These are phyloP conservation scores for Suillus spraguei DNA, from an alignment of 768 basidiomycete genomes.

Conservation along the genomic window DNA sequence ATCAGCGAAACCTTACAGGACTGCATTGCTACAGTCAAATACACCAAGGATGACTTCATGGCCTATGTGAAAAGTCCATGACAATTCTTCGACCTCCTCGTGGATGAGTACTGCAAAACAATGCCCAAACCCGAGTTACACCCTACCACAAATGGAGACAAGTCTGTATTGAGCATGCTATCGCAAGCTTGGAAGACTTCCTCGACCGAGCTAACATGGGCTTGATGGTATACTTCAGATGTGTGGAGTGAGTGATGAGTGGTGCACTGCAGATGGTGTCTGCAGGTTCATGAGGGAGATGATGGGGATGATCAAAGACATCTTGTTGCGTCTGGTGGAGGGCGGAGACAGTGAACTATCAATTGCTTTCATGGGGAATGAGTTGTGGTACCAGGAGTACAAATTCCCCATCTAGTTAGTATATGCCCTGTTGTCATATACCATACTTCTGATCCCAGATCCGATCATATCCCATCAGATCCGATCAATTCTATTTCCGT, in stretches of 20 bases:
- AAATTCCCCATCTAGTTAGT: background rate
- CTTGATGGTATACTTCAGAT: background rate
- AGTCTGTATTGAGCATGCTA: too few species aligned
- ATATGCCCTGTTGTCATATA: background rate
- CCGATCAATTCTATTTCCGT: too few species aligned
- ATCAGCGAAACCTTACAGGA: background rate
- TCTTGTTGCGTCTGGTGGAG: background rate
- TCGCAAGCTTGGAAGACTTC: too few species aligned
- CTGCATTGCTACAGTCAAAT: background rate
- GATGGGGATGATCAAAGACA: constrained; percentile 17
- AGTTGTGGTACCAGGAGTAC: background rate
- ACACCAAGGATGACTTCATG: constrained; percentile 2
- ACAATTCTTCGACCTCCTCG: background rate
- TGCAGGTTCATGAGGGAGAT: too few species aligned
- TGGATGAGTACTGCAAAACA: background rate
- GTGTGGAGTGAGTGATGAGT: background rate
- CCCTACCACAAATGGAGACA: background rate
- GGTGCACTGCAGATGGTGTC: background rate
- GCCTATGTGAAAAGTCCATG: background rate
- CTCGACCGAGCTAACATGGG: too few species aligned
- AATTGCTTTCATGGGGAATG: background rate
- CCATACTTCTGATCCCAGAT: too few species aligned
- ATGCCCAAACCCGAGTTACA: background rate
- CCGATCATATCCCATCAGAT: too few species aligned
- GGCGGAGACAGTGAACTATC: background rate